Evolutionary conservation across 2,329 filamentous ascomycete species (phyloP).

Genomic region (Endothia cerciana): DNA sequence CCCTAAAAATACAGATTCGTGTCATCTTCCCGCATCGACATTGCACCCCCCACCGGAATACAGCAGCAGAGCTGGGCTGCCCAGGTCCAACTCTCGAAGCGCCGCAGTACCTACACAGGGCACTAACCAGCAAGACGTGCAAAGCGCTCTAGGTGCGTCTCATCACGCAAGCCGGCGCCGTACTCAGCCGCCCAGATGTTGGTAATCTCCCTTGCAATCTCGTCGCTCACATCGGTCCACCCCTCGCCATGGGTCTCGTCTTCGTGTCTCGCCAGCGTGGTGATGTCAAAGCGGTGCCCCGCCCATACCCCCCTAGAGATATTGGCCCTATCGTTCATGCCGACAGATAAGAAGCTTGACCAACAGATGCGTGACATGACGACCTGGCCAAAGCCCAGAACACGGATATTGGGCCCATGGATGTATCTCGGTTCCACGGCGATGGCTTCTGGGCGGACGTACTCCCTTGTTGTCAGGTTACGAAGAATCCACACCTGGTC

Average conservation of each 20-base stretch:
- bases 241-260: slow-evolving; percentile 15
- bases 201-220: slow-evolving; percentile 34
- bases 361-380: slow-evolving; percentile 37
- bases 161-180: slow-evolving; percentile 10
- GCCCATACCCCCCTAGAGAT: slow-evolving; percentile 36
- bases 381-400: slow-evolving; percentile 37
- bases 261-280: slow-evolving; percentile 31
- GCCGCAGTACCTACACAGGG: no score
- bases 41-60: no score
- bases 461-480: slow-evolving; percentile 39
- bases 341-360: slow-evolving; percentile 29
- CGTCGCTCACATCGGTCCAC: slow-evolving; percentile 38
- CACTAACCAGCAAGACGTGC: no score
- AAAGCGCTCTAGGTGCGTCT: no score
- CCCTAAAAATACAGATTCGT: no score
- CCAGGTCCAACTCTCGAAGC: no score
- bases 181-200: slow-evolving; percentile 14
- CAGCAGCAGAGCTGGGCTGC: no score
- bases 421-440: slow-evolving; percentile 35
- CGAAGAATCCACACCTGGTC: slow-evolving; percentile 39
- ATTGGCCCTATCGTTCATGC: slow-evolving; percentile 18
- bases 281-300: slow-evolving; percentile 38
- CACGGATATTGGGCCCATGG: slow-evolving; percentile 36
- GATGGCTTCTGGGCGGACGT: slow-evolving; percentile 36
- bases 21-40: no score